A percentile compares a stretch with the other conserved stretches of the same genome.
Conservation (phyloP, 2,329 filamentous ascomycete species). For the Cladosporium sp. region DNA sequence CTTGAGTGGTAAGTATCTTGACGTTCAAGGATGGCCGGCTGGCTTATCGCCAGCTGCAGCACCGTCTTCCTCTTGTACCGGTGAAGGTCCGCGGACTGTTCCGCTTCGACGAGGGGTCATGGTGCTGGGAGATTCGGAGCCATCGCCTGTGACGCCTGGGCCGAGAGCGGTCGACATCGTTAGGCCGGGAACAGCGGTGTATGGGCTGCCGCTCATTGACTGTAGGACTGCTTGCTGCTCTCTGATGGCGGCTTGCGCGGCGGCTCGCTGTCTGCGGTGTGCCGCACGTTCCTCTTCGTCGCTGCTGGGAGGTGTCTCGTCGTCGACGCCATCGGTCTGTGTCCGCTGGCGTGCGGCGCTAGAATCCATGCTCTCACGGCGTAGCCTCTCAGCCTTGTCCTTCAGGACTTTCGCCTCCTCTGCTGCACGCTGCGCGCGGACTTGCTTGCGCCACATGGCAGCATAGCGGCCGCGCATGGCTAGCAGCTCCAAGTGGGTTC, state of each 20-base stretch:
- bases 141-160: background rate
- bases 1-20: background rate
- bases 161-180: constrained; percentile 16
- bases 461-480: constrained; percentile 50
- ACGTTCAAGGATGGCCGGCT: constrained; percentile 29
- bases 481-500: constrained; percentile 55
- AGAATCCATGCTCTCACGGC: constrained; percentile 52
- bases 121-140: background rate
- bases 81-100: constrained; percentile 33
- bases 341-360: constrained; percentile 35
- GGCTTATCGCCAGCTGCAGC: constrained; percentile 23
- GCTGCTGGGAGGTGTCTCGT: constrained; percentile 42
- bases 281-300: constrained; percentile 39
- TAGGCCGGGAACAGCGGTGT: constrained; percentile 11
- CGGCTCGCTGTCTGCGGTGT: background rate
- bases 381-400: constrained; percentile 52
- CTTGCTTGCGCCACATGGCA: constrained; percentile 57
- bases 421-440: constrained; percentile 52
- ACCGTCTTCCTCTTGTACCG: constrained; percentile 32
- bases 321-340: constrained; percentile 27
- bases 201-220: constrained; percentile 3
- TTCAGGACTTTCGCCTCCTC: constrained; percentile 53
- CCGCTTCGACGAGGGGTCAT: constrained; percentile 35
- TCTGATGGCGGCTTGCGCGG: constrained; percentile 10
- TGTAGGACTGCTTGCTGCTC: constrained; percentile 9